phyloP scores from a whole-genome alignment of 140 eudicot genomes.

The Stevia rebaudiana region DNA sequence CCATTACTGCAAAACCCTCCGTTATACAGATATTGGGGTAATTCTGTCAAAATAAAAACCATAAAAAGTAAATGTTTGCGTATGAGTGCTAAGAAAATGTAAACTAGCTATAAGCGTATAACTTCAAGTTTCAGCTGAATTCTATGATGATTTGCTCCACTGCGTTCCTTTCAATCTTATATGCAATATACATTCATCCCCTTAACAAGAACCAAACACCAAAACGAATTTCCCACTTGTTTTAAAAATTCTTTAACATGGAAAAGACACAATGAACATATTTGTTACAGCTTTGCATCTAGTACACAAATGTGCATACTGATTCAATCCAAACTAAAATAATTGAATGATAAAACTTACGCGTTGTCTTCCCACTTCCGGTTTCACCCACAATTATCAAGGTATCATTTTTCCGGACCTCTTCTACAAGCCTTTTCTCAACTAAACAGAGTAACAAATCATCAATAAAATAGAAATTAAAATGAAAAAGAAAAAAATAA shows the following conservation, averaged over 20 bases:
- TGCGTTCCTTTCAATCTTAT: neutral
- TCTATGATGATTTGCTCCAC: neutral
- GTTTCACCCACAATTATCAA: conserved; percentile 96
- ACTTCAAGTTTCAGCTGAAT: neutral
- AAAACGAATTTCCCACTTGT: neutral
- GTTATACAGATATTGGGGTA: conserved; percentile 72
- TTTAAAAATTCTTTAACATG: neutral
- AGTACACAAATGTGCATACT: neutral
- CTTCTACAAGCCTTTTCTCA: conserved; percentile 72
- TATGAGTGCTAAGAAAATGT: neutral
- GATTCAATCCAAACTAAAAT: neutral
- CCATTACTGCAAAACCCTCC: conserved; percentile 82
- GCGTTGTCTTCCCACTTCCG: conserved; percentile 98
- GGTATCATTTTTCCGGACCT: conserved; percentile 55
- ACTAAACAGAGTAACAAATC: conserved; percentile 26
- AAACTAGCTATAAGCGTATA: no score
- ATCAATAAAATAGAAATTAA: neutral
- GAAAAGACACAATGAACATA: neutral
- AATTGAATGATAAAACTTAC: conserved; percentile 40
- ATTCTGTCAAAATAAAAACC: conserved; percentile 40
- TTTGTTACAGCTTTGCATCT: neutral
- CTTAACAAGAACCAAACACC: neutral
- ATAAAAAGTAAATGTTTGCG: neutral
- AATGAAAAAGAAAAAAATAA: neutral
- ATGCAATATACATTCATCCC: neutral